Conservation (phyloP, 2,329 filamentous ascomycete species). For the Verticillium longisporum region DNA sequence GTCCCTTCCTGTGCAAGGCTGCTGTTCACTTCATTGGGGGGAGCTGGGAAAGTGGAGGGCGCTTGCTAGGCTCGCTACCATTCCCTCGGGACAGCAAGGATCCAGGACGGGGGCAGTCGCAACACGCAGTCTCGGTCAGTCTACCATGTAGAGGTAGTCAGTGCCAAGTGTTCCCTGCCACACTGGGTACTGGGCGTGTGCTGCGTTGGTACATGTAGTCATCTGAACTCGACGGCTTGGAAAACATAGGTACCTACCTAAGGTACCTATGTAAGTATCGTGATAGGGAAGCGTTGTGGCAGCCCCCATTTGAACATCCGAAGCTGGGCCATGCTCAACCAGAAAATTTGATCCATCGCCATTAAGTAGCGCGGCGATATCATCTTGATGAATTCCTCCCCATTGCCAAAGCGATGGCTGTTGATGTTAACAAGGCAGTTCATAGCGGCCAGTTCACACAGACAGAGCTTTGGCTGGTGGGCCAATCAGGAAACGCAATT, state of each 20-base stretch:
- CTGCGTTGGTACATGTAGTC: too few species aligned
- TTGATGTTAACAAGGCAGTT: too few species aligned
- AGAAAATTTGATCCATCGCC: too few species aligned
- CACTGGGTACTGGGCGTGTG: neutral
- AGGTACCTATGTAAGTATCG: too few species aligned
- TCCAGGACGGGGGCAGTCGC: neutral
- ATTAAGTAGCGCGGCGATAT: neutral
- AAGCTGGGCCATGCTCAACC: too few species aligned
- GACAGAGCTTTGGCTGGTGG: neutral
- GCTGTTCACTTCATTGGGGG: neutral
- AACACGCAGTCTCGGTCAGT: neutral
- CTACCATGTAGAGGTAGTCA: neutral
- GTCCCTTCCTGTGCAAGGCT: neutral
- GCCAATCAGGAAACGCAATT: neutral
- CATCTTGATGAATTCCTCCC: neutral
- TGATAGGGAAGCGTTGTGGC: too few species aligned
- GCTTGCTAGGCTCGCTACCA: neutral
- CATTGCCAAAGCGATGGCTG: too few species aligned
- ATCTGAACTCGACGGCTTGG: neutral
- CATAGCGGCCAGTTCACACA: too few species aligned
- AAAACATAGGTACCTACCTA: too few species aligned
- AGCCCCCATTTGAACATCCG: too few species aligned
- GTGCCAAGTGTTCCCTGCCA: neutral
- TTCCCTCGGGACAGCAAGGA: neutral
- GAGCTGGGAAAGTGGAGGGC: neutral